Conservation (phyloP, 192 early-diverging fungal genomes). For the Chytriomyces sp. region DNA sequence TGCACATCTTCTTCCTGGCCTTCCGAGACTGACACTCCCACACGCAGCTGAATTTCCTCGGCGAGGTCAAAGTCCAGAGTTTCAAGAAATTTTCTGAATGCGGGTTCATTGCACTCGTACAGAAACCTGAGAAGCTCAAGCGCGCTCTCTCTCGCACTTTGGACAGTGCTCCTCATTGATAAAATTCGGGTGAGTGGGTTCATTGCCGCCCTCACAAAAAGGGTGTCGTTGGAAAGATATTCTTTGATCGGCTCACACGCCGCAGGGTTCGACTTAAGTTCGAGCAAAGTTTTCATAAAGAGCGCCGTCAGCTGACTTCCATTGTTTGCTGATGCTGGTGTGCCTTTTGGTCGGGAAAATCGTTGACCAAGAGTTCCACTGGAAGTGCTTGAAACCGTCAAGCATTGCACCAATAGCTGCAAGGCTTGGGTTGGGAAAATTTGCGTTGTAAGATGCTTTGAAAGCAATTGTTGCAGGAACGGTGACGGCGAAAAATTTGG, state of each 20-base stretch:
- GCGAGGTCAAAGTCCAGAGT: slow-evolving; percentile 20
- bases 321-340: no score
- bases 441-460: not conserved
- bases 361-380: not conserved
- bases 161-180: not conserved
- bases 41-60: not conserved
- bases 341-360: not conserved
- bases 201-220: not conserved
- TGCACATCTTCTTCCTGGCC: not conserved
- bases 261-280: no score
- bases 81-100: not conserved
- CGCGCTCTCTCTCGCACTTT: not conserved
- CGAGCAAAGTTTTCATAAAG: no score
- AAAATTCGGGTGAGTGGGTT: not conserved
- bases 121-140: not conserved
- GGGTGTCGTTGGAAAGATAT: no score
- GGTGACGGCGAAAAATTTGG: slow-evolving; percentile 1
- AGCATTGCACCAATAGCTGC: not conserved
- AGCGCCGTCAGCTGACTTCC: no score
- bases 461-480: not conserved
- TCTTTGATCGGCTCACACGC: no score
- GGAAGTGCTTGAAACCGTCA: not conserved
- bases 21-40: not conserved
- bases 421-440: not conserved
- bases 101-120: not conserved